These are phyloP conservation scores for Zasmidium citrigriseum DNA, from an alignment of 2,329 filamentous ascomycete species.

Conservation along the genomic window DNA sequence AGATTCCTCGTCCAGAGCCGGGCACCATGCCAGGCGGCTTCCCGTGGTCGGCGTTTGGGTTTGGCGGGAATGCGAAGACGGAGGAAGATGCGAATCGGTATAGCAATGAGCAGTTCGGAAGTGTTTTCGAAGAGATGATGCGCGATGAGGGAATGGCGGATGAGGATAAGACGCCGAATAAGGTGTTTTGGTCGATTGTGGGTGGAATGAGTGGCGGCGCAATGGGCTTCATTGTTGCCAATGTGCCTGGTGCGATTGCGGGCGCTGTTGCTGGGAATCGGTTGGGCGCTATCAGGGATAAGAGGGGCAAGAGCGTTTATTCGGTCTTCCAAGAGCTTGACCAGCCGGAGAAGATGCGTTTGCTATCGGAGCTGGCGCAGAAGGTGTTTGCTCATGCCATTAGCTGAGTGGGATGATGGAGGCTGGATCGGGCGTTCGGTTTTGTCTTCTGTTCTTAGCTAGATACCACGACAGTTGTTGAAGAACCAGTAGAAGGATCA, in stretches of 20 bases:
- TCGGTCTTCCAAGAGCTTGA: constrained; percentile 87
- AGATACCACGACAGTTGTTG: constrained; percentile 13
- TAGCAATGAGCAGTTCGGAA: constrained; percentile 81
- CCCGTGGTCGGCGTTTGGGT: constrained; percentile 75
- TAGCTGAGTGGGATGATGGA: constrained; percentile 44
- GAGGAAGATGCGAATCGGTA: constrained; percentile 50
- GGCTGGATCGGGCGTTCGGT: constrained; percentile 4
- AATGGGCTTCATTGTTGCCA: constrained; percentile 92
- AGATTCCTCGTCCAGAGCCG: constrained; percentile 46
- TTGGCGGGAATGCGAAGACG: constrained; percentile 50
- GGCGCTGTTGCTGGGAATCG: constrained; percentile 91
- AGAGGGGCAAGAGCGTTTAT: constrained; percentile 93
- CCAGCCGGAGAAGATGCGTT: constrained; percentile 73
- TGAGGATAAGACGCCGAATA: constrained; percentile 61
- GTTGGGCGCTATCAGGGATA: constrained; percentile 85
- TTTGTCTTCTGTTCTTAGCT: constrained; percentile 1
- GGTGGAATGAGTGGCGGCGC: constrained; percentile 86
- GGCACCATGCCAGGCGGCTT: constrained; percentile 54
- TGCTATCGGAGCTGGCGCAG: constrained; percentile 80
- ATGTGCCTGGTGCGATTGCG: constrained; percentile 83
- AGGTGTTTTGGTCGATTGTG: constrained; percentile 82
- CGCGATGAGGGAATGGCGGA: constrained; percentile 69
- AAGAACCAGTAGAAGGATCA: constrained; percentile 19
- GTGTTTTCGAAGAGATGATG: constrained; percentile 58
- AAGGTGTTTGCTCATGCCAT: constrained; percentile 84